A percentile compares a stretch with the other conserved stretches of the same genome.
Evolutionary conservation across 148 eudicot genomes (phyloP).

Genomic region (Camellia japonica): DNA sequence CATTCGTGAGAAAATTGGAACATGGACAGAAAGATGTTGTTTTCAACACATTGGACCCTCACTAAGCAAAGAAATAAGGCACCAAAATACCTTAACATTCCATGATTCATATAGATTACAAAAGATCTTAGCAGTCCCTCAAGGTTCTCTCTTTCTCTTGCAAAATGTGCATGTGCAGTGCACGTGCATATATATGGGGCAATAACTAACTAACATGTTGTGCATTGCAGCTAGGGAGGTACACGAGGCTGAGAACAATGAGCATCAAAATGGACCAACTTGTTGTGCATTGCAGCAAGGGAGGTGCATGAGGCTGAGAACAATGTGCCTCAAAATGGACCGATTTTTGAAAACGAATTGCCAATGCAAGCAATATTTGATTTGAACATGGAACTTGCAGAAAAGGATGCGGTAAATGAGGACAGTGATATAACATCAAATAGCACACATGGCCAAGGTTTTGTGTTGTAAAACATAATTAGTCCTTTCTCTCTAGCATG

Average conservation of each 20-base stretch:
- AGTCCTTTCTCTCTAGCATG: neutral
- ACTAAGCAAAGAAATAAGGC: constrained; percentile 24
- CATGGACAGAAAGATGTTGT: constrained; percentile 33
- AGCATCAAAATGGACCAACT: no score
- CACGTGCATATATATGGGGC: no score
- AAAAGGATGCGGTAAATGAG: neutral
- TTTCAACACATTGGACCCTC: constrained; percentile 21
- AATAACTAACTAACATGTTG: no score
- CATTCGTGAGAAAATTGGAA: constrained; percentile 16
- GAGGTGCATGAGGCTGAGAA: neutral
- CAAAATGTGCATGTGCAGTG: no score
- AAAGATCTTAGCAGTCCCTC: constrained; percentile 13
- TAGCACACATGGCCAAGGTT: no score
- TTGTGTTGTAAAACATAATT: neutral
- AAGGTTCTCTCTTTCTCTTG: neutral
- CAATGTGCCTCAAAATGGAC: no score
- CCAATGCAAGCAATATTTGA: neutral
- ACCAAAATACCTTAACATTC: constrained; percentile 43
- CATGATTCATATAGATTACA: constrained; percentile 44
- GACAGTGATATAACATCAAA: no score
- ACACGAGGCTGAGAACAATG: neutral
- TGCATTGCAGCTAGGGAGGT: neutral
- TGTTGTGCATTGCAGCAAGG: neutral
- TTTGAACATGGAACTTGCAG: constrained; percentile 10
- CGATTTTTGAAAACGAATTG: neutral